A percentile compares a stretch with the other conserved stretches of the same genome.
phyloP scores from a whole-genome alignment of 2,329 filamentous ascomycete species.

The Aspergillus floridensis region DNA sequence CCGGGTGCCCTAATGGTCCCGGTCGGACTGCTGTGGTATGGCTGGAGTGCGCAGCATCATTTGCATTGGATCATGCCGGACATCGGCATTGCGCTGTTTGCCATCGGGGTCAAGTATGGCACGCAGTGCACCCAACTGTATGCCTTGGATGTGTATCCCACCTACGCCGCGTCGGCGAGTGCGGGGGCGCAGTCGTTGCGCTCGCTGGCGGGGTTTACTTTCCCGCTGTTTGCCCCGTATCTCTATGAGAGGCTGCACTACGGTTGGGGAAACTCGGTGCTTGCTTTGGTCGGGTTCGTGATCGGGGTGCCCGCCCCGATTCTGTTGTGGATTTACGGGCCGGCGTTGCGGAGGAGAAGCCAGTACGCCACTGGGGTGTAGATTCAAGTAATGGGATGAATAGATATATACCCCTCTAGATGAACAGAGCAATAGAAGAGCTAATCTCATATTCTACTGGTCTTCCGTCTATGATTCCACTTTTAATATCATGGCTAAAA shows the following conservation, averaged over 20 bases:
- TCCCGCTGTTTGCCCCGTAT: slow-evolving; percentile 7
- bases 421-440: too few species aligned
- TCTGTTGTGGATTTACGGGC: neutral
- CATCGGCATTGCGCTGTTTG: slow-evolving; percentile 51
- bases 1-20: slow-evolving; percentile 51
- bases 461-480: too few species aligned
- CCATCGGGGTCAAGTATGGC: slow-evolving; percentile 32
- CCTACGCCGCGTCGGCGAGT: slow-evolving; percentile 37
- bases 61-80: slow-evolving; percentile 56
- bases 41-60: slow-evolving; percentile 51
- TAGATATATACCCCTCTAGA: too few species aligned
- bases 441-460: too few species aligned
- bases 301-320: neutral
- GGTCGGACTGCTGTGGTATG: slow-evolving; percentile 55
- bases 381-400: too few species aligned
- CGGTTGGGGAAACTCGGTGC: slow-evolving; percentile 2
- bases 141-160: slow-evolving; percentile 40
- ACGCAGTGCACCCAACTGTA: slow-evolving; percentile 40
- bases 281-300: neutral
- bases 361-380: neutral
- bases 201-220: slow-evolving; percentile 1
- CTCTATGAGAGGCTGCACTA: neutral
- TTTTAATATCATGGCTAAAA: too few species aligned
- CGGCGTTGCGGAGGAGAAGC: neutral
- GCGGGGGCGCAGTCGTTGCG: slow-evolving; percentile 32